A percentile compares a stretch with the other conserved stretches of the same genome.
Conservation (phyloP, 495 filamentous ascomycete genomes). For the Pyrenopolyporus hunteri region DNA sequence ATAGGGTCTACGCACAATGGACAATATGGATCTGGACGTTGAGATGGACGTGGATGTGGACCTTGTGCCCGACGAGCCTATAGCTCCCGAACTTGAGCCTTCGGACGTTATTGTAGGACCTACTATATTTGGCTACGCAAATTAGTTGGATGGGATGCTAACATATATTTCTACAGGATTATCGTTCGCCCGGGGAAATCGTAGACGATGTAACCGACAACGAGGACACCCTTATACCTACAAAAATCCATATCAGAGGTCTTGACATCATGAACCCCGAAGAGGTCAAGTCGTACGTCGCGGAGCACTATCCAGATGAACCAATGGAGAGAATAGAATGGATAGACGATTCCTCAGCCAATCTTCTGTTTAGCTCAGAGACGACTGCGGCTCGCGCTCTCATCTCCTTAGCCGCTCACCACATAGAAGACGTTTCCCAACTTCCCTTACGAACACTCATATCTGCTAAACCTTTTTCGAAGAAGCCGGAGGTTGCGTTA, state of each 20-base stretch:
- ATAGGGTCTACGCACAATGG: slow-evolving; percentile 23
- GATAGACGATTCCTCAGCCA: slow-evolving; percentile 94
- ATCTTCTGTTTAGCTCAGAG: slow-evolving; percentile 77
- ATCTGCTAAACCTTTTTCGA: slow-evolving; percentile 65
- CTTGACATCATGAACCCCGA: slow-evolving; percentile 80
- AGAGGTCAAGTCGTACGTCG: slow-evolving; percentile 73
- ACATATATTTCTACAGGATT: slow-evolving; percentile 42
- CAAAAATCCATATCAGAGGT: slow-evolving; percentile 82
- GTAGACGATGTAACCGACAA: slow-evolving; percentile 31
- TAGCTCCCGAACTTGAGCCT: slow-evolving; percentile 53
- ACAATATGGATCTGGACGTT: slow-evolving; percentile 77
- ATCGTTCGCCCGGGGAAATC: slow-evolving; percentile 42
- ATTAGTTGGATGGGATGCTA: slow-evolving; percentile 15
- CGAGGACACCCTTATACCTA: slow-evolving; percentile 47
- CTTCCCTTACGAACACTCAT: slow-evolving; percentile 57
- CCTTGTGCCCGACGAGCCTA: slow-evolving; percentile 49
- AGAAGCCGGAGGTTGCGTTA: slow-evolving; percentile 71
- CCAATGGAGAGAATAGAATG: slow-evolving; percentile 75
- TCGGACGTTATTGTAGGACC: slow-evolving; percentile 41
- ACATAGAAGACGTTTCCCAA: slow-evolving; percentile 53
- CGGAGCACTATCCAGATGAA: slow-evolving; percentile 64
- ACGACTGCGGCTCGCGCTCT: slow-evolving; percentile 71
- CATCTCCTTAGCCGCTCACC: slow-evolving; percentile 59
- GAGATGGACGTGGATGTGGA: slow-evolving; percentile 71
- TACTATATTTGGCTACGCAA: slow-evolving; percentile 17